These are phyloP conservation scores for Acacia melanoxylon DNA, from an alignment of 306 rosid genomes.

Conservation along the genomic window DNA sequence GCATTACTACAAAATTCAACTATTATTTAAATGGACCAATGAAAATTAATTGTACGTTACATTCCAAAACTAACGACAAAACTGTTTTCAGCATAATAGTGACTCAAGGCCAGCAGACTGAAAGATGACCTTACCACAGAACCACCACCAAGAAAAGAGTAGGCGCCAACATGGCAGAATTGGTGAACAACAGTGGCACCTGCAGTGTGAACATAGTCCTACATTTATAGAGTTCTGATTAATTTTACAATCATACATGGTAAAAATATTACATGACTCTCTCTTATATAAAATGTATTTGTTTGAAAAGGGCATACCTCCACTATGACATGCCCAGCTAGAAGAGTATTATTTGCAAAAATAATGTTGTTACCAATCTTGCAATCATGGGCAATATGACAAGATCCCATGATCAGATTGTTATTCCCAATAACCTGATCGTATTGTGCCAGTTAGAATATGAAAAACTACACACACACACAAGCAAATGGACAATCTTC, in stretches of 20 bases:
- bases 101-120: conserved; percentile 8
- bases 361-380: conserved; percentile 77
- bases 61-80: conserved; percentile 8
- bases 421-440: conserved; percentile 78
- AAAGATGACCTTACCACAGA: conserved; percentile 70
- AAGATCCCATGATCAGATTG: conserved; percentile 95
- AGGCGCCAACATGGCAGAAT: conserved; percentile 84
- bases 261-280: conserved; percentile 1
- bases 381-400: conserved; percentile 98
- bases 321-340: conserved; percentile 89
- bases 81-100: neutral
- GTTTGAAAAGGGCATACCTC: conserved; percentile 56
- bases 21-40: neutral
- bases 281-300: neutral
- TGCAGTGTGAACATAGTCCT: conserved; percentile 90
- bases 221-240: conserved; percentile 38
- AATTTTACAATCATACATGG: conserved; percentile 20
- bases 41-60: conserved; percentile 3
- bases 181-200: conserved; percentile 89
- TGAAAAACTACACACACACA: neutral
- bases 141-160: conserved; percentile 89
- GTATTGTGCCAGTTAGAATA: conserved; percentile 26
- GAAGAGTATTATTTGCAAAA: conserved; percentile 85
- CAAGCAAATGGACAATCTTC: conserved; percentile 17
- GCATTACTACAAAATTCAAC: neutral